A percentile compares a stretch with the other conserved stretches of the same genome.
phyloP scores from a whole-genome alignment of 306 rosid genomes.

The Parietaria judaica region DNA sequence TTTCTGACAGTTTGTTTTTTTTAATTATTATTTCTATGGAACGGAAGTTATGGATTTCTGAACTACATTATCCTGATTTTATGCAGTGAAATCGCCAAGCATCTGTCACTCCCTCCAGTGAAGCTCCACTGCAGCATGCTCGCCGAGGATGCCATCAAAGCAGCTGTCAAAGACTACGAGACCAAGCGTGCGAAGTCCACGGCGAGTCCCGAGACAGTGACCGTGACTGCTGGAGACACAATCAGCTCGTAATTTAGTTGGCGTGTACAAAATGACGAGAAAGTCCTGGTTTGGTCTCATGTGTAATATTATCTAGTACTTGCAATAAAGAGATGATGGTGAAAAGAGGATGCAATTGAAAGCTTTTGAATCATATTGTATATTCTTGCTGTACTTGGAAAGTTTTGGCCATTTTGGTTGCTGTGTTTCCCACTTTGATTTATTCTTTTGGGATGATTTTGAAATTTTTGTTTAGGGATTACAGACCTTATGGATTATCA shows the following conservation, averaged over 20 bases:
- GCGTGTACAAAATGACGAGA: background rate
- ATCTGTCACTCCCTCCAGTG: constrained; percentile 94
- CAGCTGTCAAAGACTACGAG: constrained; percentile 90
- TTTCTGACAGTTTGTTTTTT: too few species aligned
- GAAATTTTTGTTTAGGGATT: background rate
- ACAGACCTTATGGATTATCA: too few species aligned
- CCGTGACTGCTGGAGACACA: constrained; percentile 28
- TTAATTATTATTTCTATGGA: background rate
- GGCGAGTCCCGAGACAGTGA: constrained; percentile 17
- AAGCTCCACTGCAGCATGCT: constrained; percentile 99
- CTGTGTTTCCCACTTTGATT: background rate
- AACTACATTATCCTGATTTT: background rate
- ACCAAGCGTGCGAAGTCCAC: constrained; percentile 36
- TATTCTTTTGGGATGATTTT: background rate
- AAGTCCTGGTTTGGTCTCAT: background rate
- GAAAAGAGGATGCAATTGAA: background rate
- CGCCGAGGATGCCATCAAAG: constrained; percentile 98
- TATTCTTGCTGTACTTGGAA: background rate
- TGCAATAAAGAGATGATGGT: background rate
- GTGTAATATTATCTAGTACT: background rate
- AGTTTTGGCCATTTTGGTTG: background rate
- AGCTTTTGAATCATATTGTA: background rate
- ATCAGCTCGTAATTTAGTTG: constrained; percentile 25
- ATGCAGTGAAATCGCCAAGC: constrained; percentile 90
- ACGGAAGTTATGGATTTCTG: background rate